Evolutionary conservation across 2,329 filamentous ascomycete species (phyloP).

Genomic region (Acrodontium crateriforme): DNA sequence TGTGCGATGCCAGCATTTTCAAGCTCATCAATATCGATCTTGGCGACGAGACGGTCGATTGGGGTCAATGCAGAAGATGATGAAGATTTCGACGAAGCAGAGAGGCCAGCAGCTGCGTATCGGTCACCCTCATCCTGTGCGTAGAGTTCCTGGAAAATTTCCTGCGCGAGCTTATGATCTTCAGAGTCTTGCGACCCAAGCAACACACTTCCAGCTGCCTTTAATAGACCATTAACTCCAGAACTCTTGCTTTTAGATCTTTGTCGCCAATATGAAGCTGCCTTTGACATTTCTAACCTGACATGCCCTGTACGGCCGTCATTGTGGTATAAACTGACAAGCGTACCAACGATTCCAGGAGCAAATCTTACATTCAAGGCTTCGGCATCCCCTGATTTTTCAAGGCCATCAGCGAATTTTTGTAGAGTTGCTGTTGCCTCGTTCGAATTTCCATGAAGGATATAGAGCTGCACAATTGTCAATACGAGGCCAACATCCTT

Average conservation of each 20-base stretch:
- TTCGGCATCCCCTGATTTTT: conserved; percentile 42
- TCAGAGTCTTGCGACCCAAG: conserved; percentile 58
- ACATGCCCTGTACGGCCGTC: conserved; percentile 62
- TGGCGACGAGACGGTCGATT: conserved; percentile 46
- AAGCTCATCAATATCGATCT: conserved; percentile 48
- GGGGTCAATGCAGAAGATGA: conserved; percentile 46
- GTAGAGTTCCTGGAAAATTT: conserved; percentile 65
- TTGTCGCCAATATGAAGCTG: conserved; percentile 66
- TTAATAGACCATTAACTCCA: conserved; percentile 50
- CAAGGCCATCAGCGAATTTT: conserved; percentile 57
- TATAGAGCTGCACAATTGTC: conserved; percentile 68
- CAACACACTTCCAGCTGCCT: conserved; percentile 70
- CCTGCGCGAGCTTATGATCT: conserved; percentile 56
- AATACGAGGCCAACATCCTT: conserved; percentile 69
- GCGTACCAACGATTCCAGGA: conserved; percentile 68
- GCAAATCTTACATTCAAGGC: conserved; percentile 62
- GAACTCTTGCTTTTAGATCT: conserved; percentile 36
- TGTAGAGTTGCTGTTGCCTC: conserved; percentile 66
- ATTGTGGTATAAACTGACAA: conserved; percentile 63
- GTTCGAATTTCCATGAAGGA: conserved; percentile 55
- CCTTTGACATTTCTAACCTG: conserved; percentile 61
- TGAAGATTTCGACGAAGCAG: conserved; percentile 54
- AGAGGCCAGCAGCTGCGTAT: conserved; percentile 64
- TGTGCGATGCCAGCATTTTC: conserved; percentile 50
- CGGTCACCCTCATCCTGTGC: conserved; percentile 52